Evolutionary conservation across 2,329 filamentous ascomycete genomes (phyloP).

Genomic region (Dendryphion nanum): DNA sequence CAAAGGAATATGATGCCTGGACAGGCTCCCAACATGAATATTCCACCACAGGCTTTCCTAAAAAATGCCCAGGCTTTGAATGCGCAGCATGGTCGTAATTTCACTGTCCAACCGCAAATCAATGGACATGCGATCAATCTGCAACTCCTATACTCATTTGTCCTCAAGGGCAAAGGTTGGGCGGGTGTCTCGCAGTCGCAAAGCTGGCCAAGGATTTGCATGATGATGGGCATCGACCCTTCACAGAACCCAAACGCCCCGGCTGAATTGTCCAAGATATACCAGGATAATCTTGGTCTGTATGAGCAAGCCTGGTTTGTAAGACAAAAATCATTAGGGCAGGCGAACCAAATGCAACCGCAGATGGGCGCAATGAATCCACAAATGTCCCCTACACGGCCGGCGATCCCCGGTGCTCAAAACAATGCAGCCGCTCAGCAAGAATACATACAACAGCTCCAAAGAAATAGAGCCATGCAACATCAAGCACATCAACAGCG

Average conservation of each 20-base stretch:
- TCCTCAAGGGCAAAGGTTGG: conserved; percentile 75
- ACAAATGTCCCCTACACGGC: conserved; percentile 38
- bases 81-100: conserved; percentile 66
- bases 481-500: conserved; percentile 36
- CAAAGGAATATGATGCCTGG: conserved; percentile 29
- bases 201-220: conserved; percentile 70
- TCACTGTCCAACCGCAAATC: conserved; percentile 73
- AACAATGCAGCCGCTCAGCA: conserved; percentile 52
- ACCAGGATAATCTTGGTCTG: conserved; percentile 70
- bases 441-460: conserved; percentile 45
- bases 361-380: conserved; percentile 25
- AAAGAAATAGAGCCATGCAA: conserved; percentile 37
- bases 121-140: conserved; percentile 73
- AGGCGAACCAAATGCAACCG: conserved; percentile 17
- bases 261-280: conserved; percentile 68
- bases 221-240: conserved; percentile 45
- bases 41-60: conserved; percentile 47
- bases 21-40: conserved; percentile 11
- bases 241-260: conserved; percentile 60
- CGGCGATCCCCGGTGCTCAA: conserved; percentile 24
- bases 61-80: conserved; percentile 77
- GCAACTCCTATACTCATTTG: conserved; percentile 72
- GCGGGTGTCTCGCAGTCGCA: conserved; percentile 68
- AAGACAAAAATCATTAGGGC: conserved; percentile 47
- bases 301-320: conserved; percentile 71